Evolutionary conservation across 2,329 filamentous ascomycete genomes (phyloP).

Genomic region (Calcarisporium arbuscula): DNA sequence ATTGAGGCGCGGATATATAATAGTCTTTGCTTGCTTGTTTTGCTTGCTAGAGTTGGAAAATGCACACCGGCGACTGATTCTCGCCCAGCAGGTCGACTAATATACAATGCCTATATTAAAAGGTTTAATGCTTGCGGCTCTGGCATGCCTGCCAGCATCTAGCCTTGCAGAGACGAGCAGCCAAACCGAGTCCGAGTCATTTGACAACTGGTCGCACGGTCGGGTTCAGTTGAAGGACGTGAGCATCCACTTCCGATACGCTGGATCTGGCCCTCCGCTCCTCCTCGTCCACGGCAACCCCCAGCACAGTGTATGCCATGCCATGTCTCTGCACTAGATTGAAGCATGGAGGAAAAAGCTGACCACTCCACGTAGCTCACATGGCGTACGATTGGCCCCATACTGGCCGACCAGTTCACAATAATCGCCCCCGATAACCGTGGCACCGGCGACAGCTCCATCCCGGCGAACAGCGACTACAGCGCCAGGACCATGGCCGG

Average conservation of each 20-base stretch:
- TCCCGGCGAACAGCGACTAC: conserved; percentile 32
- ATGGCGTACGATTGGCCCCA: conserved; percentile 31
- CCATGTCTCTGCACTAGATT: background rate
- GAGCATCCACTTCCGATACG: conserved; percentile 36
- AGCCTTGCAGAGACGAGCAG: too few relatives aligned
- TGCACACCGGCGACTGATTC: too few relatives aligned
- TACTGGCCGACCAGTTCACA: conserved; percentile 35
- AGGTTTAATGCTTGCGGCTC: too few relatives aligned
- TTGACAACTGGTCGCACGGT: conserved; percentile 29
- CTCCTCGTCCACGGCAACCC: conserved; percentile 36
- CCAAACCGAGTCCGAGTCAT: too few relatives aligned
- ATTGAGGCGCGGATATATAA: too few relatives aligned
- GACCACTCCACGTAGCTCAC: conserved; percentile 20
- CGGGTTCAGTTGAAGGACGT: conserved; percentile 30
- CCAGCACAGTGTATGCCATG: conserved; percentile 22
- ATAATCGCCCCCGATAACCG: conserved; percentile 37
- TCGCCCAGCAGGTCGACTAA: too few relatives aligned
- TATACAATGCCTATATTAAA: too few relatives aligned
- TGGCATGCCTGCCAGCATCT: too few relatives aligned
- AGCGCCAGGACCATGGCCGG: conserved; percentile 31
- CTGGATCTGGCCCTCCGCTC: conserved; percentile 30
- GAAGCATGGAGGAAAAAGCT: background rate
- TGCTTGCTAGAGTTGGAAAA: too few relatives aligned
- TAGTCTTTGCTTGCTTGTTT: too few relatives aligned
- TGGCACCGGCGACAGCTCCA: conserved; percentile 32